Evolutionary conservation across 164 flowering plant genomes (phyloP).

Genomic region (Santalum album): DNA sequence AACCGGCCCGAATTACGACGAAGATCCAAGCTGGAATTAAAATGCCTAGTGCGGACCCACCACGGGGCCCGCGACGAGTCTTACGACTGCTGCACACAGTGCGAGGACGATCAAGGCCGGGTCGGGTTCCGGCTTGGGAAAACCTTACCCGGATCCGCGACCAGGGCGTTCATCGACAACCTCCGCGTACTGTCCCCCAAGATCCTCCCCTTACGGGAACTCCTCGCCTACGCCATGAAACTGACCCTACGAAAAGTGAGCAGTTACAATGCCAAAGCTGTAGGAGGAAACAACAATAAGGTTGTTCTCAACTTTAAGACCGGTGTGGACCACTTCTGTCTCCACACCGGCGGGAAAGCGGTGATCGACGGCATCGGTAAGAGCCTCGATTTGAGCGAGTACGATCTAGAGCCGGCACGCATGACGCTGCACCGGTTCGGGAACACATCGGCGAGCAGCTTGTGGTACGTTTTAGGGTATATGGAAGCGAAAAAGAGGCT

Average conservation of each 20-base stretch:
- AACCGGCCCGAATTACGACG: constrained; percentile 26
- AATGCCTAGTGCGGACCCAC: constrained; percentile 50
- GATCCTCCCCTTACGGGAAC: constrained; percentile 49
- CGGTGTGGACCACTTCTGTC: constrained; percentile 64
- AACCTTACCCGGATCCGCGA: constrained; percentile 48
- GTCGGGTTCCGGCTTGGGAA: constrained; percentile 44
- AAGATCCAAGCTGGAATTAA: constrained; percentile 41
- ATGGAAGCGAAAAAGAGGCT: constrained; percentile 67
- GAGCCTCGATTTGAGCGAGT: constrained; percentile 33
- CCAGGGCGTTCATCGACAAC: constrained; percentile 45
- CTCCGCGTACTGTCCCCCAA: constrained; percentile 42
- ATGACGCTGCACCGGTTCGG: constrained; percentile 74
- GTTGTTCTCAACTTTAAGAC: constrained; percentile 31
- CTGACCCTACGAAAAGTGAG: constrained; percentile 7
- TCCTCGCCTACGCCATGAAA: constrained; percentile 21
- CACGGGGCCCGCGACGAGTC: constrained; percentile 55
- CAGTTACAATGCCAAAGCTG: too few species aligned
- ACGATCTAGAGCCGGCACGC: constrained; percentile 67
- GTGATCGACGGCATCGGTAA: constrained; percentile 58
- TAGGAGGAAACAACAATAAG: too few species aligned
- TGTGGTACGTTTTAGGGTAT: constrained; percentile 68
- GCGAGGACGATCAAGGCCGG: constrained; percentile 43
- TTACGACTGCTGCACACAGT: constrained; percentile 36
- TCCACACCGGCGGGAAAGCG: constrained; percentile 74
- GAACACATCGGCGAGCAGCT: constrained; percentile 67